A percentile compares a stretch with the other conserved stretches of the same genome.
Conservation (phyloP, 2,329 filamentous ascomycete genomes). For the Bipolaris victoriae region DNA sequence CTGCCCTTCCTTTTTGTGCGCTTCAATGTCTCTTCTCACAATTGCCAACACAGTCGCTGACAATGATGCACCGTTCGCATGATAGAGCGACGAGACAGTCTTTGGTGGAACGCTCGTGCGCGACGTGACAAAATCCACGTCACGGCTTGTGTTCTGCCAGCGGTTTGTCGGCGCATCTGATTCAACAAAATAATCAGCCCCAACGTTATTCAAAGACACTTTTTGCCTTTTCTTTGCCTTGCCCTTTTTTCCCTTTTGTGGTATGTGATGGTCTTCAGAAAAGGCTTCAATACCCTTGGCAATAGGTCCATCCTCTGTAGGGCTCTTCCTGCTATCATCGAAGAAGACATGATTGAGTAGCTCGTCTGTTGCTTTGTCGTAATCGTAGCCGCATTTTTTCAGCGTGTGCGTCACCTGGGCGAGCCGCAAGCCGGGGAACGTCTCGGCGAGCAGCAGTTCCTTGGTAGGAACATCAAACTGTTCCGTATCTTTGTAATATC, state of each 20-base stretch:
- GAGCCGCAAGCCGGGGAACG: slow-evolving; percentile 73
- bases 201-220: slow-evolving; percentile 27
- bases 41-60: slow-evolving; percentile 62
- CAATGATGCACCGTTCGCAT: slow-evolving; percentile 63
- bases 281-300: slow-evolving; percentile 84
- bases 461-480: slow-evolving; percentile 66
- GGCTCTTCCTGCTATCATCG: slow-evolving; percentile 65
- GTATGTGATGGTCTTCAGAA: slow-evolving; percentile 61
- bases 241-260: slow-evolving; percentile 49
- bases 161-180: slow-evolving; percentile 53
- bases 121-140: slow-evolving; percentile 66
- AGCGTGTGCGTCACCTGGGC: slow-evolving; percentile 71
- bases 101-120: slow-evolving; percentile 56
- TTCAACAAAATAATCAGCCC: slow-evolving; percentile 32
- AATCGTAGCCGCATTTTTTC: slow-evolving; percentile 69
- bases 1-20: slow-evolving; percentile 40
- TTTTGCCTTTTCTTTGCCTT: slow-evolving; percentile 53
- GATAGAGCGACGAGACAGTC: slow-evolving; percentile 63
- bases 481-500: slow-evolving; percentile 48
- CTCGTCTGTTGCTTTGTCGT: slow-evolving; percentile 75
- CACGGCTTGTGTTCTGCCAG: slow-evolving; percentile 63
- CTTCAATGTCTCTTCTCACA: slow-evolving; percentile 55
- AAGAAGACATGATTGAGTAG: slow-evolving; percentile 81
- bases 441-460: slow-evolving; percentile 65
- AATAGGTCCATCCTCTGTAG: slow-evolving; percentile 49